phyloP scores from a whole-genome alignment of 2,329 filamentous ascomycete genomes.

The Penicillium concentricum region DNA sequence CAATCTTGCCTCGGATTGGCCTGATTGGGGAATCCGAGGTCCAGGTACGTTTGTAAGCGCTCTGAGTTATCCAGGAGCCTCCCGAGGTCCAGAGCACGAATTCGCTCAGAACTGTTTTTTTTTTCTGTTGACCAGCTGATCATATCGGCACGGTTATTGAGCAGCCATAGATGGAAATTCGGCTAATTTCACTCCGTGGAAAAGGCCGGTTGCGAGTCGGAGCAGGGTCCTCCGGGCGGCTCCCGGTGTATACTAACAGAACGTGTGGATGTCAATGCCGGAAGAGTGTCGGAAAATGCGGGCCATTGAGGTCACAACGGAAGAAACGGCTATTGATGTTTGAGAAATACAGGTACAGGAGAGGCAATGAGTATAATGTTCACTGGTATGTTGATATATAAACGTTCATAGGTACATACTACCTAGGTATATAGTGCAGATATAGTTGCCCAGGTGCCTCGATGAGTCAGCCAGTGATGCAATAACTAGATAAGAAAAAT shows the following conservation, averaged over 20 bases:
- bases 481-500: too few relatives aligned
- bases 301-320: neutral
- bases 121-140: neutral
- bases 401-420: too few relatives aligned
- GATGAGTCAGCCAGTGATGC: constrained; percentile 8
- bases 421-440: too few relatives aligned
- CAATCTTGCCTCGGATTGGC: neutral
- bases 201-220: constrained; percentile 7
- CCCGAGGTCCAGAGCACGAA: neutral
- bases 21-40: constrained; percentile 1
- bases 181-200: constrained; percentile 3
- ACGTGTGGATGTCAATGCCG: neutral
- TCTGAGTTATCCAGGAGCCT: neutral
- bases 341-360: neutral
- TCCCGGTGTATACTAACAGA: constrained; percentile 9
- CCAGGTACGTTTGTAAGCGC: neutral
- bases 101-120: neutral
- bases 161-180: neutral
- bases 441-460: neutral
- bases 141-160: constrained; percentile 8
- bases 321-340: constrained; percentile 5
- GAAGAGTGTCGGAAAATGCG: constrained; percentile 3
- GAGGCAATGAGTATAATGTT: too few relatives aligned
- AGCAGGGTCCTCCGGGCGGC: constrained; percentile 12
- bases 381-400: neutral